Evolutionary conservation across 176 grass and related monocot genomes (phyloP).

Genomic region (Microstegium vimineum): DNA sequence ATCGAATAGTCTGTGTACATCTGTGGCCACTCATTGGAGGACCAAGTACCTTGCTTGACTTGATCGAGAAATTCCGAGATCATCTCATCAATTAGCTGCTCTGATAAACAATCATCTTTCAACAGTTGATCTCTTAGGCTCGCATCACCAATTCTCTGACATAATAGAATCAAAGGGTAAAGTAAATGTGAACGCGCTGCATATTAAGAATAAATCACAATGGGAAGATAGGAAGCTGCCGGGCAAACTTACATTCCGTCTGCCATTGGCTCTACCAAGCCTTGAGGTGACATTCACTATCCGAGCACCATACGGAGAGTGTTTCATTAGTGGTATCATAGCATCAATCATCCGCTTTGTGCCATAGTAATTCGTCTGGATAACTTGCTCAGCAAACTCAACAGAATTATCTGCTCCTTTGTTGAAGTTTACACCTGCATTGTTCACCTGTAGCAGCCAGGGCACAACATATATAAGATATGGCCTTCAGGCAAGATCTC

Average conservation of each 20-base stretch:
- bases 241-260: conserved; percentile 56
- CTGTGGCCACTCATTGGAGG: conserved; percentile 60
- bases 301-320: conserved; percentile 55
- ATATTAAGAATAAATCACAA: neutral
- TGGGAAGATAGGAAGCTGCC: neutral
- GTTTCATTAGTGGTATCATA: conserved; percentile 62
- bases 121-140: conserved; percentile 56
- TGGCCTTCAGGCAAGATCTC: neutral
- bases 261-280: conserved; percentile 74
- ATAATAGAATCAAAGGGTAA: neutral
- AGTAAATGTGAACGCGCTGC: neutral
- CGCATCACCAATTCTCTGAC: conserved; percentile 59
- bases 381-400: conserved; percentile 70
- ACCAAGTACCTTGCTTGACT: conserved; percentile 62
- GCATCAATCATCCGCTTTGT: conserved; percentile 65
- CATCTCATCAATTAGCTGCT: conserved; percentile 73
- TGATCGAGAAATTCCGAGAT: conserved; percentile 59
- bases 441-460: conserved; percentile 67
- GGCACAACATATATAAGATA: conserved; percentile 17
- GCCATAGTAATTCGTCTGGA: conserved; percentile 80
- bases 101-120: conserved; percentile 59
- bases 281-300: conserved; percentile 92
- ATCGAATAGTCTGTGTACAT: conserved; percentile 86
- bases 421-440: conserved; percentile 97
- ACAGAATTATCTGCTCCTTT: conserved; percentile 77